Evolutionary conservation across 192 early-diverging fungal species (phyloP).

Genomic region (Umbelopsis vinacea): DNA sequence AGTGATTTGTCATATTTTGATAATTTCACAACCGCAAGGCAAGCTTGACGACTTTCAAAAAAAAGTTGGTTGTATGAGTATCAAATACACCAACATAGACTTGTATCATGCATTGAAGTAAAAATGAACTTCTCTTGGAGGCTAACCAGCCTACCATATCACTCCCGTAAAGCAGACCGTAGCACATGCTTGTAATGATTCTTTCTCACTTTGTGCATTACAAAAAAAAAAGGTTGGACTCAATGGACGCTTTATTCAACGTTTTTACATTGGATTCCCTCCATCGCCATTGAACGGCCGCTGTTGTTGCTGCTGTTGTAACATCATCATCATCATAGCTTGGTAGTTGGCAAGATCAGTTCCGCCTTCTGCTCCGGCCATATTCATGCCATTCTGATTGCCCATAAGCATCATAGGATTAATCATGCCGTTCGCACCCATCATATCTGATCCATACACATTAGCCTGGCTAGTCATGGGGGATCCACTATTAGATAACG

Average conservation of each 20-base stretch:
- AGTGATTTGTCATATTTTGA: too few species aligned
- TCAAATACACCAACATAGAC: too few species aligned
- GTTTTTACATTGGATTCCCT: neutral
- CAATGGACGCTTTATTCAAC: neutral
- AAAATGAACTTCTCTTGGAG: too few species aligned
- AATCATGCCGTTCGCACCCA: constrained; percentile 32
- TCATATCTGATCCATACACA: constrained; percentile 26
- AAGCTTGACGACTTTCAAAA: too few species aligned
- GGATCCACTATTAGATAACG: constrained; percentile 11
- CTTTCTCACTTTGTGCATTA: too few species aligned
- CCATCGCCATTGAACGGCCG: neutral
- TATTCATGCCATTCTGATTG: constrained; percentile 26
- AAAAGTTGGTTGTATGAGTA: too few species aligned
- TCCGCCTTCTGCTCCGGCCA: constrained; percentile 15
- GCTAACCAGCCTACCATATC: too few species aligned
- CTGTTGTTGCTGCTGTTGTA: constrained; percentile 35
- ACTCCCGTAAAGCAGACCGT: too few species aligned
- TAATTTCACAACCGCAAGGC: too few species aligned
- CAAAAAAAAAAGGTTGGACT: neutral
- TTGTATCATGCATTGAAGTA: too few species aligned
- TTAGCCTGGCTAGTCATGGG: neutral
- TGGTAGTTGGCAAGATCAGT: constrained; percentile 17
- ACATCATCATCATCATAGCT: constrained; percentile 40
- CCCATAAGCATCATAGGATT: constrained; percentile 34
- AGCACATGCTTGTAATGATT: too few species aligned